Conservation (phyloP, 345 rosid genomes). For the Rhodamnia rubescens region DNA sequence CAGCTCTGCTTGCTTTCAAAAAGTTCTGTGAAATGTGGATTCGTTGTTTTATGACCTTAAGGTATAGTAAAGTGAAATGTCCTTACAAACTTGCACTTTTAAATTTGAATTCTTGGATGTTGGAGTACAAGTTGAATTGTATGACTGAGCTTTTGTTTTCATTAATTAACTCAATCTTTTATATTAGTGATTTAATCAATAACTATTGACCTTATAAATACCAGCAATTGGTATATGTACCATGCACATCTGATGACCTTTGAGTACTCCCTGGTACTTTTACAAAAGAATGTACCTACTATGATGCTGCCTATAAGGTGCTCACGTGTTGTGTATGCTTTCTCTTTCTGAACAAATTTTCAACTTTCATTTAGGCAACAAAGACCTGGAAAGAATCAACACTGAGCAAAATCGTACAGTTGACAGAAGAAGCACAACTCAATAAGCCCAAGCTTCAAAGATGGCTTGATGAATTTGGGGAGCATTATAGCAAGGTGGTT, state of each 20-base stretch:
- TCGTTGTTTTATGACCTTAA: neutral
- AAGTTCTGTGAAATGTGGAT: neutral
- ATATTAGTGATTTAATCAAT: neutral
- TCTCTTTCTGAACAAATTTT: neutral
- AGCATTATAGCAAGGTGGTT: slow-evolving; percentile 82
- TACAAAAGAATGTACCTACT: neutral
- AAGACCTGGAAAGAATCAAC: slow-evolving; percentile 94
- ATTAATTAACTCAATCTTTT: neutral
- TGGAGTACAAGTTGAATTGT: neutral
- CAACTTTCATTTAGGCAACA: slow-evolving; percentile 37
- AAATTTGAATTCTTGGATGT: neutral
- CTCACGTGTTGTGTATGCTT: neutral
- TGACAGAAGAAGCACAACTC: slow-evolving; percentile 89
- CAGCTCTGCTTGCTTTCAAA: neutral
- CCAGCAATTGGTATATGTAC: neutral
- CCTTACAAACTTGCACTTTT: neutral
- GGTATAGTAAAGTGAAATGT: neutral
- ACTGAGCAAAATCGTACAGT: slow-evolving; percentile 73
- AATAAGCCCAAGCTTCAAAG: slow-evolving; percentile 90
- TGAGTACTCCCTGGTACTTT: neutral
- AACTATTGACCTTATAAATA: too few species aligned
- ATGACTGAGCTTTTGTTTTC: neutral
- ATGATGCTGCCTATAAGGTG: neutral
- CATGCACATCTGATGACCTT: neutral
- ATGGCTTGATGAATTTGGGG: slow-evolving; percentile 98